A percentile compares a stretch with the other conserved stretches of the same genome.
Evolutionary conservation across 768 basidiomycete species (phyloP).

Genomic region (Pholiota microspora): DNA sequence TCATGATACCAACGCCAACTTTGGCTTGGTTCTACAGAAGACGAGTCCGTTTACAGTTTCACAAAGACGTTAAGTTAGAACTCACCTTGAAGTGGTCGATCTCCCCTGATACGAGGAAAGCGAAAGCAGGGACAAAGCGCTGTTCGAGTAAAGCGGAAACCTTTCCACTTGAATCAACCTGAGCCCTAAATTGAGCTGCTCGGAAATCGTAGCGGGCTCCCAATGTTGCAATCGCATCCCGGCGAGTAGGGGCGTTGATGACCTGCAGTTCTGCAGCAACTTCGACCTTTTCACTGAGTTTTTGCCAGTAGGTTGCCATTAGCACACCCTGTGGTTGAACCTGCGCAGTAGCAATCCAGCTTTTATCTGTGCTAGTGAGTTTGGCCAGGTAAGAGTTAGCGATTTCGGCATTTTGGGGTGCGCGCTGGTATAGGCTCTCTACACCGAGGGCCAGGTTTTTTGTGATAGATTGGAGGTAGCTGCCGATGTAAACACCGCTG

Average conservation of each 20-base stretch:
- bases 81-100: constrained; percentile 97
- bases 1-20: constrained; percentile 97
- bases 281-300: constrained; percentile 92
- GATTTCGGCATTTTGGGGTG: constrained; percentile 67
- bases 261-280: constrained; percentile 94
- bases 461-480: constrained; percentile 89
- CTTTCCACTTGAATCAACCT: constrained; percentile 93
- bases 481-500: constrained; percentile 90
- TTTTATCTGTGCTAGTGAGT: constrained; percentile 65
- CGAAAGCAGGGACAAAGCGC: constrained; percentile 91
- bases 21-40: constrained; percentile 78
- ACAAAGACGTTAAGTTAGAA: neutral
- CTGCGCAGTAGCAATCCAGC: constrained; percentile 94
- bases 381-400: constrained; percentile 80
- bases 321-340: constrained; percentile 79
- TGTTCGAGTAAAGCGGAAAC: constrained; percentile 95
- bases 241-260: constrained; percentile 71
- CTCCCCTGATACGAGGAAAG: constrained; percentile 93
- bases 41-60: constrained; percentile 5
- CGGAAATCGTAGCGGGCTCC: constrained; percentile 98
- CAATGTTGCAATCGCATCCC: constrained; percentile 90
- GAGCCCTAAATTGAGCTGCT: constrained; percentile 90
- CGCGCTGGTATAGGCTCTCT: constrained; percentile 83
- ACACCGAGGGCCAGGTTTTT: constrained; percentile 87
- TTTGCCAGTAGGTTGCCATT: constrained; percentile 96